Percentiles rank a stretch among this genome's conserved stretches.
Evolutionary conservation across 257 asterid genomes (phyloP).

Genomic region (Leonotis leonurus): DNA sequence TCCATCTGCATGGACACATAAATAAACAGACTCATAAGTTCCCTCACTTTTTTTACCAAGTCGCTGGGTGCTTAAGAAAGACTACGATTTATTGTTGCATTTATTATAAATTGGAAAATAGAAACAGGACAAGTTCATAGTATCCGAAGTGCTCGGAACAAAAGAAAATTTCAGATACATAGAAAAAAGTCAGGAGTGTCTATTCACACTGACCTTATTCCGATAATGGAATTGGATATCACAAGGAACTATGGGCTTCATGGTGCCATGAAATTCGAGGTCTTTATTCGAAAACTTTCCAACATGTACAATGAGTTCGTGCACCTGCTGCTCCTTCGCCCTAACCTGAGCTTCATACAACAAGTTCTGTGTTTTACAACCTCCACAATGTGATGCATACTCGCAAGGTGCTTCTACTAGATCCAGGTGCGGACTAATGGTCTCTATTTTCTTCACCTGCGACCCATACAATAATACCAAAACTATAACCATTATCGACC

Average conservation of each 20-base stretch:
- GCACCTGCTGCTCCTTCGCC: conserved; percentile 85
- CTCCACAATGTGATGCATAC: conserved; percentile 84
- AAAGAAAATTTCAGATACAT: neutral
- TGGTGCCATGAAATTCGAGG: conserved; percentile 37
- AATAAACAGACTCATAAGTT: neutral
- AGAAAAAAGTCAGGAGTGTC: neutral
- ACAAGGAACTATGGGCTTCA: conserved; percentile 91
- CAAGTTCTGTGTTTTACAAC: conserved; percentile 87
- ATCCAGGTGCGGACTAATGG: conserved; percentile 66
- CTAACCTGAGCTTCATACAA: conserved; percentile 74
- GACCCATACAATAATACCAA: conserved; percentile 18
- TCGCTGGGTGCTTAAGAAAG: conserved; percentile 1
- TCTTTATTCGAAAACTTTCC: conserved; percentile 61
- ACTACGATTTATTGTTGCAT: neutral
- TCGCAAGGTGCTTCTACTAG: conserved; percentile 87
- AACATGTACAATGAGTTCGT: conserved; percentile 62
- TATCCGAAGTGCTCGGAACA: neutral
- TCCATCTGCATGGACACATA: conserved; percentile 64
- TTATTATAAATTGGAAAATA: neutral
- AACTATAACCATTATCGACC: conserved; percentile 15
- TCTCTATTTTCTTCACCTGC: conserved; percentile 78
- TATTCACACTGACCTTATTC: conserved; percentile 61
- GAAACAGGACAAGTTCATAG: neutral
- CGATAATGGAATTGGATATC: conserved; percentile 81
- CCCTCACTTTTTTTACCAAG: neutral